These are phyloP conservation scores for Delonix regia DNA, from an alignment of 306 rosid genomes.

Conservation along the genomic window DNA sequence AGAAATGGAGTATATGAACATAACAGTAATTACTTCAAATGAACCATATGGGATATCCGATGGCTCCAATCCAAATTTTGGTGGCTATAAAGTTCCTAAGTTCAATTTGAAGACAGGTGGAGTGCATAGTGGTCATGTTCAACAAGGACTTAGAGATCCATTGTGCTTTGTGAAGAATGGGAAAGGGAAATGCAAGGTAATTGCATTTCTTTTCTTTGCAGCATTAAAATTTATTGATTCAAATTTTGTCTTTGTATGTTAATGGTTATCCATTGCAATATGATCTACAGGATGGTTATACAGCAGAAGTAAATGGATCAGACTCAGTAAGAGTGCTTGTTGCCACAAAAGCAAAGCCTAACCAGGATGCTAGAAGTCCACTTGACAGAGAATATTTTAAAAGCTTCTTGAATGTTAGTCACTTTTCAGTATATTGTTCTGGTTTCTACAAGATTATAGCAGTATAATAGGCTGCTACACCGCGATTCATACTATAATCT, in stretches of 20 bases:
- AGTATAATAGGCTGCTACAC: neutral
- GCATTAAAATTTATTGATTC: neutral
- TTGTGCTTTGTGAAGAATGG: constrained; percentile 69
- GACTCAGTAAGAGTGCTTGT: constrained; percentile 77
- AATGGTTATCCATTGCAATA: constrained; percentile 26
- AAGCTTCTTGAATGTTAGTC: constrained; percentile 74
- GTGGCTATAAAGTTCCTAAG: constrained; percentile 61
- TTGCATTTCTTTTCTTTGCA: neutral
- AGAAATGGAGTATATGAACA: constrained; percentile 79
- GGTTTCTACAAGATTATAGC: neutral
- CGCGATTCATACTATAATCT: neutral
- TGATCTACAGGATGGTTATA: constrained; percentile 84
- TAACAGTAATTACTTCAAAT: constrained; percentile 85
- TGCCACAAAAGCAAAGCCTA: constrained; percentile 83
- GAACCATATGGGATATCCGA: constrained; percentile 73
- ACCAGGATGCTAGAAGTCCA: constrained; percentile 49
- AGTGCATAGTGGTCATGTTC: constrained; percentile 92
- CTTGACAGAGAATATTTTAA: constrained; percentile 73
- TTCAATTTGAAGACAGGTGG: constrained; percentile 68
- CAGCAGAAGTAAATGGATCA: constrained; percentile 60
- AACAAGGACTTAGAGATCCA: constrained; percentile 73
- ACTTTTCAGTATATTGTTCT: neutral
- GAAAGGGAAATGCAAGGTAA: constrained; percentile 85
- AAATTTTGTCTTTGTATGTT: neutral
- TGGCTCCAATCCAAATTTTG: constrained; percentile 88